Evolutionary conservation across 2,329 filamentous ascomycete species (phyloP).

Genomic region (Chaetomium sp.): DNA sequence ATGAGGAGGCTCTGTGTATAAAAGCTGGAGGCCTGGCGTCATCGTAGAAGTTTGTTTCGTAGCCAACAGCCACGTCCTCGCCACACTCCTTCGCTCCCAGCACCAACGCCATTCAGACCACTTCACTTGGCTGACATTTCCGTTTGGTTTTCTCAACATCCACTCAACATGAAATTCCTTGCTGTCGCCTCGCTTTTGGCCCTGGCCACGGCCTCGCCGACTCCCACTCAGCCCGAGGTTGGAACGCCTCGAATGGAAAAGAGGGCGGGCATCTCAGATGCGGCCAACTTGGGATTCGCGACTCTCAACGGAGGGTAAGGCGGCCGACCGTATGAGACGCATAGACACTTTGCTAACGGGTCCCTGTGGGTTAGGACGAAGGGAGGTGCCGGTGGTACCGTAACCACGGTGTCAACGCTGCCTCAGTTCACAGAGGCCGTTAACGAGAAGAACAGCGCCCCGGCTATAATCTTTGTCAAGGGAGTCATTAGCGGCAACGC

Average conservation of each 20-base stretch:
- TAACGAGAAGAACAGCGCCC: conserved; percentile 44
- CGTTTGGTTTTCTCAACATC: background rate
- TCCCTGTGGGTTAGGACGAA: conserved; percentile 44
- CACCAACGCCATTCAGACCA: background rate
- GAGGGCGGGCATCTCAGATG: conserved; percentile 29
- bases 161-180: conserved; percentile 27
- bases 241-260: conserved; percentile 17
- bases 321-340: background rate
- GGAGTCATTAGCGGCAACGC: conserved; percentile 47
- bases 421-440: conserved; percentile 54
- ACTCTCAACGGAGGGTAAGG: conserved; percentile 33
- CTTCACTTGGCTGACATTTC: background rate
- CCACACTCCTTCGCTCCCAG: background rate
- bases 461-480: conserved; percentile 50
- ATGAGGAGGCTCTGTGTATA: background rate
- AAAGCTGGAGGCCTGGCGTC: background rate
- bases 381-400: conserved; percentile 57
- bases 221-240: conserved; percentile 23
- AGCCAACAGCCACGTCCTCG: background rate
- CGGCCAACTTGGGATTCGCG: conserved; percentile 32
- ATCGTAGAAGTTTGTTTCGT: background rate
- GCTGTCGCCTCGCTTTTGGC: conserved; percentile 17
- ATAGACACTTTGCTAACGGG: background rate
- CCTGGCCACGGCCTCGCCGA: conserved; percentile 26
- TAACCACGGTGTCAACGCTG: conserved; percentile 56